A percentile compares a stretch with the other conserved stretches of the same genome.
Evolutionary conservation across 1,284 basidiomycete genomes (phyloP).

Genomic region (Chalciporus sp.): DNA sequence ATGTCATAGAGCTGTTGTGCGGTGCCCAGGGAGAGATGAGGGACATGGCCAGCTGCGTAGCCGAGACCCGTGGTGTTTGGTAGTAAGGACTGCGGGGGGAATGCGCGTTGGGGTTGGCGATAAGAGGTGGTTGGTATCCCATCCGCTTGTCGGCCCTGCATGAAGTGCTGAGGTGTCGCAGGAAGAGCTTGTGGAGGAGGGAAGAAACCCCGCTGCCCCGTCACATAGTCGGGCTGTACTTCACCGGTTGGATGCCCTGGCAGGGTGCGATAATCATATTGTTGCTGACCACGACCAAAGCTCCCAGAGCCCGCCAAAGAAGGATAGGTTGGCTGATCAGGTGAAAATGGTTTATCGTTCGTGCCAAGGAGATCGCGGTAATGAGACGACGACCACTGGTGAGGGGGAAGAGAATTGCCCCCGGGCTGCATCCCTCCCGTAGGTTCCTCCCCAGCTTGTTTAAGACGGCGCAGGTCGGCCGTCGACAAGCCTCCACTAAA

Average conservation of each 20-base stretch:
- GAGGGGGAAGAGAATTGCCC: conserved; percentile 40
- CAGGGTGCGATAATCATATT: conserved; percentile 47
- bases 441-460: conserved; percentile 59
- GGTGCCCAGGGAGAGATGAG: conserved; percentile 67
- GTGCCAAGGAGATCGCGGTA: conserved; percentile 45
- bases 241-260: conserved; percentile 51
- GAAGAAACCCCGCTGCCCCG: conserved; percentile 58
- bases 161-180: conserved; percentile 45
- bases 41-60: conserved; percentile 56
- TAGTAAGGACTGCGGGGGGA: conserved; percentile 56
- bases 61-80: conserved; percentile 56
- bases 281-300: conserved; percentile 46
- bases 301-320: conserved; percentile 54
- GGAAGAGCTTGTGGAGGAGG: conserved; percentile 34
- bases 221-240: conserved; percentile 55
- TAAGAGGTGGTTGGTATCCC: conserved; percentile 48
- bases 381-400: conserved; percentile 48
- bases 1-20: conserved; percentile 78
- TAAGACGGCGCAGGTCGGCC: conserved; percentile 71
- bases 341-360: conserved; percentile 37
- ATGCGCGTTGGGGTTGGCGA: conserved; percentile 59
- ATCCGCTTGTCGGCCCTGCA: conserved; percentile 51
- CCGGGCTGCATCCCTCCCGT: conserved; percentile 38
- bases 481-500: conserved; percentile 75
- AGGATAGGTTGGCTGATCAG: conserved; percentile 70